Conservation (phyloP, 2,329 filamentous ascomycete species). For the Colletotrichum salicis region DNA sequence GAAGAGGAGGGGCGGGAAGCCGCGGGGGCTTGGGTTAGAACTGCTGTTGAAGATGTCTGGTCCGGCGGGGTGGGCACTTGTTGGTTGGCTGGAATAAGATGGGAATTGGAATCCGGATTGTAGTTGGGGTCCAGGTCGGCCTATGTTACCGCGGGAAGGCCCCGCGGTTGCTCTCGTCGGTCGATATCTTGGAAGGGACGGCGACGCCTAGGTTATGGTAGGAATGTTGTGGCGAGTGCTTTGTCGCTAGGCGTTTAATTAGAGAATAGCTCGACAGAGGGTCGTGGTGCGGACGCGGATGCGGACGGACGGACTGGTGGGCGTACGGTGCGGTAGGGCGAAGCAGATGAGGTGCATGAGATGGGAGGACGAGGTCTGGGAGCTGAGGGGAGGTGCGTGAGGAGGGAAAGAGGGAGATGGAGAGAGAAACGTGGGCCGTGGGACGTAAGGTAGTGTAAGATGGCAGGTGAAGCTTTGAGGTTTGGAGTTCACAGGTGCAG, state of each 20-base stretch:
- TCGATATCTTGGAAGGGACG: slow-evolving; percentile 21
- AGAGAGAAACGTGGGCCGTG: background rate
- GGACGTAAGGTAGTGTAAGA: background rate
- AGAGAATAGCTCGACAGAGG: slow-evolving; percentile 10
- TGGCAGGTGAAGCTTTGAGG: slow-evolving; percentile 31
- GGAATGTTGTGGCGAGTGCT: slow-evolving; percentile 34
- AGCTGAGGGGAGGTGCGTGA: slow-evolving; percentile 13
- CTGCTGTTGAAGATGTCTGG: slow-evolving; percentile 59
- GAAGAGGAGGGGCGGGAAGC: slow-evolving; percentile 39
- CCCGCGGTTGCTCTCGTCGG: slow-evolving; percentile 46
- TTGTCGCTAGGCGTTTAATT: slow-evolving; percentile 32
- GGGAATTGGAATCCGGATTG: slow-evolving; percentile 44
- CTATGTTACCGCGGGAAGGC: slow-evolving; percentile 49
- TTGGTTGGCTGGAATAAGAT: slow-evolving; percentile 65
- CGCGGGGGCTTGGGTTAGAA: slow-evolving; percentile 52
- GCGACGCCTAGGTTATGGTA: slow-evolving; percentile 8
- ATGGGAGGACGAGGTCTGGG: slow-evolving; percentile 26
- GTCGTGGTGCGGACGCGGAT: background rate
- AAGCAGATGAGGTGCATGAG: slow-evolving; percentile 12
- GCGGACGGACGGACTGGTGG: slow-evolving; percentile 16
- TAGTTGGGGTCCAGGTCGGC: slow-evolving; percentile 54
- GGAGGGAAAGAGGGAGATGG: background rate
- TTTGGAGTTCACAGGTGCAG: slow-evolving; percentile 26
- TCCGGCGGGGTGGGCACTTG: slow-evolving; percentile 68
- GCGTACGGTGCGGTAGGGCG: slow-evolving; percentile 15